Evolutionary conservation across 768 basidiomycete species (phyloP).

Genomic region (Xerocomus brunneocitrinus): DNA sequence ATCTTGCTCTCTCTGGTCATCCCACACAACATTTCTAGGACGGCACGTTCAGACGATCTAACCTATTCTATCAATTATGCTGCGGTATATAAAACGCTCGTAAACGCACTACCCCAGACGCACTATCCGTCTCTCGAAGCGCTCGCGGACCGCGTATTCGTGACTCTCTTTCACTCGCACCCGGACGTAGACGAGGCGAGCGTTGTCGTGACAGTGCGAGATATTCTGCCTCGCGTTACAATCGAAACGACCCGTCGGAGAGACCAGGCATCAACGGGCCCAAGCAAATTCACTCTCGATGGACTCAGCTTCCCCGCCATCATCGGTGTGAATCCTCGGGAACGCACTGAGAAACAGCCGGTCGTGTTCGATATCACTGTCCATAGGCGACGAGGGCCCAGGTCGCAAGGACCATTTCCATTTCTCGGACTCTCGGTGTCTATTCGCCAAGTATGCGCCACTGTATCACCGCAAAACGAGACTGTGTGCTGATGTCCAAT

Average conservation of each 20-base stretch:
- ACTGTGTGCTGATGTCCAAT: background rate
- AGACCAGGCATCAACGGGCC: conserved; percentile 14
- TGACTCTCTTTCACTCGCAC: conserved; percentile 34
- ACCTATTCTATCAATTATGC: conserved; percentile 60
- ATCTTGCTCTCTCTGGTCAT: conserved; percentile 51
- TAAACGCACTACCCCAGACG: conserved; percentile 19
- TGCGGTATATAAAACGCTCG: conserved; percentile 34
- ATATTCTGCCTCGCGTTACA: conserved; percentile 41
- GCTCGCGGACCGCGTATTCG: conserved; percentile 40
- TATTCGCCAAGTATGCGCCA: conserved; percentile 14
- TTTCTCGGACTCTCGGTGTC: conserved; percentile 30
- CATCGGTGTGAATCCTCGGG: conserved; percentile 65
- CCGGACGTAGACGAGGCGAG: conserved; percentile 33
- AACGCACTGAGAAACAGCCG: conserved; percentile 60
- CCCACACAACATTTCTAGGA: conserved; percentile 42
- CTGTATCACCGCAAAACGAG: background rate
- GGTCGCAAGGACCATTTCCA: conserved; percentile 2
- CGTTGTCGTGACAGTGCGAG: conserved; percentile 46
- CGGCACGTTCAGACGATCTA: conserved; percentile 53
- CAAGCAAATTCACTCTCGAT: conserved; percentile 23
- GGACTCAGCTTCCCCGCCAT: conserved; percentile 50
- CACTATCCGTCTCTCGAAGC: conserved; percentile 43
- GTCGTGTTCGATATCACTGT: conserved; percentile 51
- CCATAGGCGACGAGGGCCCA: background rate
- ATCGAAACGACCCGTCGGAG: conserved; percentile 35